Percentiles rank a stretch among this genome's conserved stretches.
These are phyloP conservation scores for Colletotrichum filicis DNA, from an alignment of 2,329 filamentous ascomycete species.

Conservation along the genomic window DNA sequence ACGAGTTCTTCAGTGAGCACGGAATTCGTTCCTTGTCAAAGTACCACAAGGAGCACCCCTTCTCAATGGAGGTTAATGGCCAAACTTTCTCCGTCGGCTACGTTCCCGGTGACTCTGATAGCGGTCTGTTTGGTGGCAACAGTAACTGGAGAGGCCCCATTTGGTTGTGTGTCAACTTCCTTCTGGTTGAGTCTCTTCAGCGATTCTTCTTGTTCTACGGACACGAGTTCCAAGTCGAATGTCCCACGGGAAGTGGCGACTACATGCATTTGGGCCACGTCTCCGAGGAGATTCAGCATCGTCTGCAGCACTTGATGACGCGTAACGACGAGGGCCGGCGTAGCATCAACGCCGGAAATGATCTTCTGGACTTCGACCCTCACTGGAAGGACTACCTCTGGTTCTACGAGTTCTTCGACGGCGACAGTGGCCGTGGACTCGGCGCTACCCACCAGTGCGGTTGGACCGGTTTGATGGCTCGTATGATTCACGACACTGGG, in stretches of 20 bases:
- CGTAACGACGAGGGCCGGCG: constrained; percentile 86
- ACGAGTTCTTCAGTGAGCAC: constrained; percentile 90
- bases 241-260: constrained; percentile 91
- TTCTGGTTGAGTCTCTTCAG: constrained; percentile 93
- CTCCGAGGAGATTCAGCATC: constrained; percentile 93
- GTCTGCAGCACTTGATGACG: constrained; percentile 90
- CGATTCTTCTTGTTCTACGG: constrained; percentile 98
- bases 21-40: constrained; percentile 94
- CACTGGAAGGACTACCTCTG: constrained; percentile 94
- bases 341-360: constrained; percentile 86
- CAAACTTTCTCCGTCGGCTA: constrained; percentile 90
- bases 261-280: constrained; percentile 97
- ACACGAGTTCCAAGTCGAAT: constrained; percentile 87
- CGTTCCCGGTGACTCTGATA: constrained; percentile 95
- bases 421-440: constrained; percentile 87
- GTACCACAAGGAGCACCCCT: constrained; percentile 88
- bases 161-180: constrained; percentile 96
- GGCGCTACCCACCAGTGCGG: constrained; percentile 95
- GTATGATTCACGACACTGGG: constrained; percentile 98
- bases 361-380: constrained; percentile 89
- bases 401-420: constrained; percentile 99
- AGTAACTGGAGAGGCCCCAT: constrained; percentile 98
- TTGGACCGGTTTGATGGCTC: constrained; percentile 95
- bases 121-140: constrained; percentile 94
- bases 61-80: constrained; percentile 95